Evolutionary conservation across 2,329 filamentous ascomycete genomes (phyloP).

Genomic region (Xylariales sp.): DNA sequence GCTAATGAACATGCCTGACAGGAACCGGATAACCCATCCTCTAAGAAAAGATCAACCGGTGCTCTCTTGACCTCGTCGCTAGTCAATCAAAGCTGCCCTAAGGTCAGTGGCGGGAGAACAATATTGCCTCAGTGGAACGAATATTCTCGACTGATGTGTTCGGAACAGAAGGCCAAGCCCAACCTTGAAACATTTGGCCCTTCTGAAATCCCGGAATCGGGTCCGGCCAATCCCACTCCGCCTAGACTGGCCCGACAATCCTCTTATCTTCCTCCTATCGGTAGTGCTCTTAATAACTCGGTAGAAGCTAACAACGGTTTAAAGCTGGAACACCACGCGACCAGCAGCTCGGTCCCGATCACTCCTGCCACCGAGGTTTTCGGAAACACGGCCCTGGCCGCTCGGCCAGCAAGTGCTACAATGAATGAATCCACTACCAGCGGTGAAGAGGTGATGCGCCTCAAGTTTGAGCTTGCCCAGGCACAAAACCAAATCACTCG

Average conservation of each 20-base stretch:
- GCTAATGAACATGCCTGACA: slow-evolving; percentile 32
- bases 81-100: slow-evolving; percentile 64
- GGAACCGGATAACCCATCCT: slow-evolving; percentile 42
- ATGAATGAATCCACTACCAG: slow-evolving; percentile 55
- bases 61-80: slow-evolving; percentile 65
- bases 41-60: slow-evolving; percentile 58
- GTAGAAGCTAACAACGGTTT: slow-evolving; percentile 54
- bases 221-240: slow-evolving; percentile 77
- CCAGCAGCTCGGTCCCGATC: slow-evolving; percentile 70
- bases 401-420: slow-evolving; percentile 63
- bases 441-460: slow-evolving; percentile 71
- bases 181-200: slow-evolving; percentile 55
- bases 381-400: slow-evolving; percentile 60
- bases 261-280: slow-evolving; percentile 68
- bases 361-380: slow-evolving; percentile 70
- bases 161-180: slow-evolving; percentile 41
- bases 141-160: slow-evolving; percentile 12
- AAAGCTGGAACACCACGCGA: slow-evolving; percentile 61
- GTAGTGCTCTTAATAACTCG: slow-evolving; percentile 60
- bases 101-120: slow-evolving; percentile 55
- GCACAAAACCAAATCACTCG: slow-evolving; percentile 77
- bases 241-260: slow-evolving; percentile 80
- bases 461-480: slow-evolving; percentile 77
- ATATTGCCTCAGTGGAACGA: not conserved
- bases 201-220: slow-evolving; percentile 54